Evolutionary conservation across 1,139 yeast species (phyloP).

Genomic region (Candida sojae): DNA sequence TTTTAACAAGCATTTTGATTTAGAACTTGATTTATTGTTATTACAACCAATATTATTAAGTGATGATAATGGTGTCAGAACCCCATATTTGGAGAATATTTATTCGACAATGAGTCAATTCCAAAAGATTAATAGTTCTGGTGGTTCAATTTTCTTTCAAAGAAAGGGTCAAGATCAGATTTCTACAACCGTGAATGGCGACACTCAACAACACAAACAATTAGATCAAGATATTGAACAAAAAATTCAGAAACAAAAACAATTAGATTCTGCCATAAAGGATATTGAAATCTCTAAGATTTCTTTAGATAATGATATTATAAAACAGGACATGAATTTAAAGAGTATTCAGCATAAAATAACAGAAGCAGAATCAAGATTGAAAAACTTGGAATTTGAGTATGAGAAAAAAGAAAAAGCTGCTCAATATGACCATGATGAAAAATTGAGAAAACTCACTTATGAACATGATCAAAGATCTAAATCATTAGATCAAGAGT

Average conservation of each 20-base stretch:
- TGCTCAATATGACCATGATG: slow-evolving; percentile 14
- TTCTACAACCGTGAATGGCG: not conserved
- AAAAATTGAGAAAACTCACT: slow-evolving; percentile 9
- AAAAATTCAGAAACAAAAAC: slow-evolving; percentile 21
- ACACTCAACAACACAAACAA: slow-evolving; percentile 3
- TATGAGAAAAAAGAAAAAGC: slow-evolving; percentile 10
- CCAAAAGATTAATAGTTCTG: slow-evolving; percentile 45
- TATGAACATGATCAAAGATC: slow-evolving; percentile 9
- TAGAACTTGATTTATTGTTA: slow-evolving; percentile 72
- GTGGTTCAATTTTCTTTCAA: slow-evolving; percentile 35
- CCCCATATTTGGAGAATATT: slow-evolving; percentile 86
- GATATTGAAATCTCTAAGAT: slow-evolving; percentile 25
- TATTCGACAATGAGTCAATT: slow-evolving; percentile 79
- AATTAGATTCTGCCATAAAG: slow-evolving; percentile 20
- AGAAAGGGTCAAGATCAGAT: slow-evolving; percentile 19
- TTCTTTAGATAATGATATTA: slow-evolving; percentile 22
- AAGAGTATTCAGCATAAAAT: slow-evolving; percentile 11
- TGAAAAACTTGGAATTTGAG: slow-evolving; percentile 11
- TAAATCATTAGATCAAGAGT: slow-evolving; percentile 4
- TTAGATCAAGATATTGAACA: slow-evolving; percentile 22
- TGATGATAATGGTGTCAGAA: slow-evolving; percentile 80
- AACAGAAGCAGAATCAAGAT: slow-evolving; percentile 10
- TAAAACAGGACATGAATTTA: slow-evolving; percentile 11
- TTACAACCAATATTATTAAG: slow-evolving; percentile 86
- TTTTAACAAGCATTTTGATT: slow-evolving; percentile 52